Evolutionary conservation across 2,329 filamentous ascomycete species (phyloP), one percentile per base, ranked within the genome.

Genomic region (Paecilomyces sp.): DNA sequence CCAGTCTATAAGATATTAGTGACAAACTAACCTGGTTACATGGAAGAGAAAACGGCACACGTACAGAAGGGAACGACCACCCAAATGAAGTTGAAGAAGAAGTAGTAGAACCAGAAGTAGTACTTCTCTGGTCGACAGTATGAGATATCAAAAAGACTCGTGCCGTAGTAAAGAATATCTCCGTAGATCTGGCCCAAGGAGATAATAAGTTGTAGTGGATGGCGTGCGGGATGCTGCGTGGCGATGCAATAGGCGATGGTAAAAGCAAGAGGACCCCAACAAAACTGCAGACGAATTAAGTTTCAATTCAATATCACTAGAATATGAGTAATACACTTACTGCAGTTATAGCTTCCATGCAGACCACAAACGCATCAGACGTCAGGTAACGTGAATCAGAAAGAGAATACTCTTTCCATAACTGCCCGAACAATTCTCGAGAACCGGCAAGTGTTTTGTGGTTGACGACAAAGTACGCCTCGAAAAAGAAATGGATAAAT

Each of bases 351-450:
- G 82, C 83, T 78, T 95, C 91, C 72, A 94, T 87, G 72, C 88
- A 90, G 25, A 93, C 78, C 67, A 92, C 89, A 68, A 94, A 92
- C 2, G 85, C 80, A 68, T 92, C 87, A 12, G 85, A 85, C 1
- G 87, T 90, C 61, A 95, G 77, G 68, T 95, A 95, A 28, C 91
- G 82, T 57, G 90, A 93, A 76, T 95, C 91, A 1, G 89, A 91
- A 34, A 91, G 82, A 3, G 88, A 82, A 71, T 95, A 95, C 74
- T 95, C 91, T 70, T 95, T 95, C 91, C 91, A 95, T 50, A 94
- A 80, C 77, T 95, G 90, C 2, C 86, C 89, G 61, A 91, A 88
- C 12, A 92, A 75, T 50, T 85, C 84, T 68, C 89, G 85, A 61
- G 83, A 83, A 15, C 81, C 76, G 0, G 85, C 83, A 65, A 95